Percentiles rank a stretch among this genome's conserved stretches.
Conservation (phyloP, 2,329 filamentous ascomycete genomes). For the Botrytis byssoidea region DNA sequence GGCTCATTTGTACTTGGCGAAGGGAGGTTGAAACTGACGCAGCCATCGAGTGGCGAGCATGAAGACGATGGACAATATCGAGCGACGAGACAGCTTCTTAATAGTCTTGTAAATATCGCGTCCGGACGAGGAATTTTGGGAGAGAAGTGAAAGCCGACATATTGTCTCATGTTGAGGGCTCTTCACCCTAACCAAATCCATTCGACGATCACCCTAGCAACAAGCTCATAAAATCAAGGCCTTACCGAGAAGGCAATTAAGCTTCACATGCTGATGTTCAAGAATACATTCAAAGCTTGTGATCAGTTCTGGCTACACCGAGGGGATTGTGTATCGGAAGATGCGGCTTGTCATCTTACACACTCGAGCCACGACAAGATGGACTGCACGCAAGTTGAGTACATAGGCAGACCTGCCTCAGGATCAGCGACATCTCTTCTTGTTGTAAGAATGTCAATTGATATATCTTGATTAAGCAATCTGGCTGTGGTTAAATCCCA, state of each 20-base stretch:
- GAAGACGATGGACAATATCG: conserved; percentile 26
- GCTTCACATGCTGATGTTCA: not conserved
- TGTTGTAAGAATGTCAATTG: too few relatives aligned
- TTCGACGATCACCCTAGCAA: not conserved
- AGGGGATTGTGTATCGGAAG: not conserved
- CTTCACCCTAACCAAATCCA: not conserved
- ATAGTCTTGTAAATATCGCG: conserved; percentile 30
- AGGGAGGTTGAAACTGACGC: conserved; percentile 44
- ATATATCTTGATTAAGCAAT: not conserved
- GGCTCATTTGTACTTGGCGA: conserved; percentile 44
- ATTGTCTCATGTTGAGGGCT: not conserved
- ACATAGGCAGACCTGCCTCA: not conserved
- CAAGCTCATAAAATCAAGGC: not conserved
- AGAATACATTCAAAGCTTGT: not conserved
- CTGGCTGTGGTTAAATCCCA: not conserved
- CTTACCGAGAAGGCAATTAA: not conserved
- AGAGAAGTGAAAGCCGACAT: not conserved
- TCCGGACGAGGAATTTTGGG: conserved; percentile 22
- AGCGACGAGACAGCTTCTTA: conserved; percentile 30
- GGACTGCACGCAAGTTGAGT: too few relatives aligned
- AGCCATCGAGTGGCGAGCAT: conserved; percentile 23
- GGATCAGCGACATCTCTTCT: not conserved
- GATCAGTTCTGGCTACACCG: not conserved
- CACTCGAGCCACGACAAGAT: not conserved
- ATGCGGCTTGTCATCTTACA: not conserved